Evolutionary conservation across 2,329 filamentous ascomycete genomes (phyloP), one percentile per base, ranked within the genome.

Genomic region (Fusarium denticulatum): DNA sequence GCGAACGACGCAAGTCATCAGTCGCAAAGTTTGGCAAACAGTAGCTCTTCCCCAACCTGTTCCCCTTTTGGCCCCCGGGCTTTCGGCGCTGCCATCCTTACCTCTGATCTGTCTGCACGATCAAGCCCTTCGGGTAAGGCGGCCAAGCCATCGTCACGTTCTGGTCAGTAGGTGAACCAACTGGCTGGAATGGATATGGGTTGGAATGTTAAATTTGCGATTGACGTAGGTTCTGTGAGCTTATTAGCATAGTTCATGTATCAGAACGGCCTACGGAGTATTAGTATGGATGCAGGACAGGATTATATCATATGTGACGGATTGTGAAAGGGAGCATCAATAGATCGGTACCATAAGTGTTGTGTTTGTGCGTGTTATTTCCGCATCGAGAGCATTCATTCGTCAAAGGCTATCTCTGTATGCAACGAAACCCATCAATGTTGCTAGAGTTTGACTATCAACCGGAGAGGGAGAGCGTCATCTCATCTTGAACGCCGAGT

Each of bases 181-280:
- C 57, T 49, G 58, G 64, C 59, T 77, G 74, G 76, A 77, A 77
- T 77, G 76, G 46, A 64, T 36, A 61, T 52, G 47, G 42, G 55
- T 39, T 76, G 75, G 69, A 76, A 77, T 71, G 69, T 56, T 30
- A 56, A 52, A 36, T 37, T 52, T 47, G 43, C 61, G 60, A 46
- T 69, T 66, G 53, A 61, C 60, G 53, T 75, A n/a, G 53, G 52
- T 43, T 49, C 34, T 42, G 69, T 64, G 46, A 61, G 69, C 36
- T 60, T 55, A 39, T 43, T 60, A 34, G 47, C 47, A 47, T 45
- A 56, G 46, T 46, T 49, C 34, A 49, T 61, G 60, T 46, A 39
- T 57, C 36, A 24, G 26, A 57, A 28, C 22, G 12, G 15, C 40
- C 20, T 14, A 18, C 14, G 26, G 20, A 30, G 26, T 47, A n/a